Conservation (phyloP, 169 alveolate species). For the Plasmodium relictum region DNA sequence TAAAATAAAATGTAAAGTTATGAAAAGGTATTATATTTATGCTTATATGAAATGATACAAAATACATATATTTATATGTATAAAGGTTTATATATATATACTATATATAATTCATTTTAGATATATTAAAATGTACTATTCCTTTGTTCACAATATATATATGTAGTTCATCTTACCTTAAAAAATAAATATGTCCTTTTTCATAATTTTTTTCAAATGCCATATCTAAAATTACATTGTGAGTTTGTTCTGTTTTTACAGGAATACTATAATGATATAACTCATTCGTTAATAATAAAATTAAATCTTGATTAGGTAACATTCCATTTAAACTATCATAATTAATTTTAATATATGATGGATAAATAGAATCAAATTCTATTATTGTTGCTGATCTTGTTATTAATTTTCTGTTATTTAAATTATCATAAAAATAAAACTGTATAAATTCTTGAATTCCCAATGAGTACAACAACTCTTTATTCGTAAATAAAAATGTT, state of each 20-base stretch:
- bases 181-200: conserved; percentile 62
- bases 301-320: conserved; percentile 67
- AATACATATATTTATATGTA: background rate
- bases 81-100: background rate
- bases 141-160: background rate
- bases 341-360: conserved; percentile 71
- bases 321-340: conserved; percentile 76
- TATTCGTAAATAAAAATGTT: conserved; percentile 67
- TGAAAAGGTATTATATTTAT: no score
- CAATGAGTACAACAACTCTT: conserved; percentile 56
- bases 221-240: conserved; percentile 30
- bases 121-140: background rate
- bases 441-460: conserved; percentile 65
- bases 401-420: conserved; percentile 20
- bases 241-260: conserved; percentile 34
- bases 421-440: conserved; percentile 30
- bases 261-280: conserved; percentile 53
- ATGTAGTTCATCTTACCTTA: conserved; percentile 34
- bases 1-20: background rate
- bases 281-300: conserved; percentile 49
- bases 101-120: no score
- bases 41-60: no score
- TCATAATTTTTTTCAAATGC: conserved; percentile 64
- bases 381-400: conserved; percentile 60
- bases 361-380: conserved; percentile 72